phyloP scores from a whole-genome alignment of 1,284 basidiomycete genomes.

The Anthracocystis walkeri region DNA sequence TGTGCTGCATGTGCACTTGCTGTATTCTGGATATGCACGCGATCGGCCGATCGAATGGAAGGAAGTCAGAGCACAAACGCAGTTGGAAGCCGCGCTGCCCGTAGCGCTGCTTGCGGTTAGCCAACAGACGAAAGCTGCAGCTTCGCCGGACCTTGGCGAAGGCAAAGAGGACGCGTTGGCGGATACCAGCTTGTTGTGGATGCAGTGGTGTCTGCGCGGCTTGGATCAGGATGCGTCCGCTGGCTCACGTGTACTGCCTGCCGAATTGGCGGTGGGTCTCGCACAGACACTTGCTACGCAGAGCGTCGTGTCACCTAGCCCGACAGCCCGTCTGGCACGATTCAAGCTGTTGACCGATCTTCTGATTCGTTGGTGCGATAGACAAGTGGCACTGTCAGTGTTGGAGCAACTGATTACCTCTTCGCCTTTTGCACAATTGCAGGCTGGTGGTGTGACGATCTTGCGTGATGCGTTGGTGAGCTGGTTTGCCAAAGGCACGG shows the following conservation, averaged over 20 bases:
- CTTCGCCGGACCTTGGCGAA: slow-evolving; percentile 26
- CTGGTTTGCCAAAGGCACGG: neutral
- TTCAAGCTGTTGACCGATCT: slow-evolving; percentile 45
- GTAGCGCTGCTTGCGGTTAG: slow-evolving; percentile 31
- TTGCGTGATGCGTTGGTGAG: slow-evolving; percentile 13
- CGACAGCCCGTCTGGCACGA: slow-evolving; percentile 37
- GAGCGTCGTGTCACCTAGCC: slow-evolving; percentile 50
- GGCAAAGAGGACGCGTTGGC: slow-evolving; percentile 44
- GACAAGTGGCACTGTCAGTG: slow-evolving; percentile 14
- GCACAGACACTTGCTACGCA: slow-evolving; percentile 56
- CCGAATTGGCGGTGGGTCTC: slow-evolving; percentile 30
- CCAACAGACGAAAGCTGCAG: slow-evolving; percentile 45
- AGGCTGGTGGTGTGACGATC: slow-evolving; percentile 37
- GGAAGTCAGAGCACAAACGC: slow-evolving; percentile 29
- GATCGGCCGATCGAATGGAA: slow-evolving; percentile 43
- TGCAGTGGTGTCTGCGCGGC: slow-evolving; percentile 42
- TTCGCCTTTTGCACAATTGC: slow-evolving; percentile 57
- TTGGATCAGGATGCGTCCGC: slow-evolving; percentile 25
- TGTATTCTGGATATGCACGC: slow-evolving; percentile 38
- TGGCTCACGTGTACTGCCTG: slow-evolving; percentile 13
- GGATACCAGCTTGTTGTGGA: slow-evolving; percentile 45
- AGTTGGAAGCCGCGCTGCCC: slow-evolving; percentile 45
- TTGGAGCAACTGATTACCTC: slow-evolving; percentile 38
- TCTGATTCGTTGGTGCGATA: slow-evolving; percentile 24
- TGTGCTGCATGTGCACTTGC: slow-evolving; percentile 35